Evolutionary conservation across 345 rosid species (phyloP).

Genomic region (Citrus cavaleriei): DNA sequence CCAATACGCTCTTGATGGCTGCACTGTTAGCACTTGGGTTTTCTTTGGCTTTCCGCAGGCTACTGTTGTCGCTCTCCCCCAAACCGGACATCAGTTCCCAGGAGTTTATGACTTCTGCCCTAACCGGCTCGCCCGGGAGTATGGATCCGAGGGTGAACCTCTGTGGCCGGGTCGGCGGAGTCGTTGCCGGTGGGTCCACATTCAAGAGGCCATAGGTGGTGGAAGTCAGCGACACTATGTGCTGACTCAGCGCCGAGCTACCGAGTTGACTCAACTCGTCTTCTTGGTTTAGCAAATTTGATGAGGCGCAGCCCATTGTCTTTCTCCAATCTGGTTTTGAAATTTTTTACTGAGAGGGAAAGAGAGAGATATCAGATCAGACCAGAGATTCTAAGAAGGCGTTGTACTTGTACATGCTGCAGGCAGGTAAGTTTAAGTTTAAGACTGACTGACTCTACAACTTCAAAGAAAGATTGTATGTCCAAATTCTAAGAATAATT

Average conservation of each 20-base stretch:
- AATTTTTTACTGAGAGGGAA: no score
- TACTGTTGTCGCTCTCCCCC: constrained; percentile 53
- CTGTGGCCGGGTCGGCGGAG: constrained; percentile 50
- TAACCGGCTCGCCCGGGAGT: constrained; percentile 33
- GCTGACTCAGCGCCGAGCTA: constrained; percentile 68
- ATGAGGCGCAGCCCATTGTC: constrained; percentile 88
- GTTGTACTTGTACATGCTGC: no score
- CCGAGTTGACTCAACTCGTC: constrained; percentile 76
- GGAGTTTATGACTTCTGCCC: constrained; percentile 60
- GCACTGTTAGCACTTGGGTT: constrained; percentile 22
- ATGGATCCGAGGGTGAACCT: constrained; percentile 47
- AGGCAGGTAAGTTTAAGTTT: no score
- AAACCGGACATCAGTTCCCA: constrained; percentile 95
- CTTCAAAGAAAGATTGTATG: no score
- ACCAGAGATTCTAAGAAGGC: no score
- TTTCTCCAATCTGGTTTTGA: background rate
- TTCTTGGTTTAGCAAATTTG: constrained; percentile 66
- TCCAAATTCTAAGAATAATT: no score
- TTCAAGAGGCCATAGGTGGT: constrained; percentile 92
- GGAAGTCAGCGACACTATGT: constrained; percentile 91
- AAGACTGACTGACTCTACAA: no score
- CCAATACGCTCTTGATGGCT: background rate
- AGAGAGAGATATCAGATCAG: no score
- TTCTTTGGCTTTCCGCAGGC: constrained; percentile 67
- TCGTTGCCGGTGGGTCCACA: constrained; percentile 63